A percentile compares a stretch with the other conserved stretches of the same genome.
Evolutionary conservation across 2,329 filamentous ascomycete genomes (phyloP).

Genomic region (Stemphylium beticola): DNA sequence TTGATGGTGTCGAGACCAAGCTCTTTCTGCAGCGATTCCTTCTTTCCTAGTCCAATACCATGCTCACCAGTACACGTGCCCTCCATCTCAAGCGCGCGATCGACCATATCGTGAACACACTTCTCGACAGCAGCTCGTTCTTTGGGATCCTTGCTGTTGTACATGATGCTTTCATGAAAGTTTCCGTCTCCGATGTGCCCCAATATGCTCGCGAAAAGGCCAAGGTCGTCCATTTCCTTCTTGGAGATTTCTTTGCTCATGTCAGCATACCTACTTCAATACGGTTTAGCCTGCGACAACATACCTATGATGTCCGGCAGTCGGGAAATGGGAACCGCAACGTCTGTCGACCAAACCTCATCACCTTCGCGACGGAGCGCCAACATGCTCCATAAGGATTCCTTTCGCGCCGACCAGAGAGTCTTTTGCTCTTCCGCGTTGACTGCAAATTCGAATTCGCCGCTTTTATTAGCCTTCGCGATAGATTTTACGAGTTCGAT

Average conservation of each 20-base stretch:
- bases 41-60: conserved; percentile 85
- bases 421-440: conserved; percentile 61
- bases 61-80: conserved; percentile 92
- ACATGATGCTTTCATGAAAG: conserved; percentile 93
- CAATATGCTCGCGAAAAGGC: conserved; percentile 84
- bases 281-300: conserved; percentile 1
- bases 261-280: conserved; percentile 15
- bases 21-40: conserved; percentile 77
- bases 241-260: conserved; percentile 74
- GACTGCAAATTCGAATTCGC: conserved; percentile 63
- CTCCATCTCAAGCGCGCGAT: conserved; percentile 90
- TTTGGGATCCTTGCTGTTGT: conserved; percentile 71
- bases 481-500: conserved; percentile 72
- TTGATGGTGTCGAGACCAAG: conserved; percentile 79
- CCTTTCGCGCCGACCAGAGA: conserved; percentile 67
- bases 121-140: conserved; percentile 78
- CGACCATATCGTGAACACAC: conserved; percentile 88
- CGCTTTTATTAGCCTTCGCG: conserved; percentile 64
- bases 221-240: conserved; percentile 84
- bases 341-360: conserved; percentile 68
- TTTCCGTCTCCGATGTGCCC: conserved; percentile 94
- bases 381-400: conserved; percentile 67
- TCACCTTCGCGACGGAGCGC: conserved; percentile 61
- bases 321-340: conserved; percentile 66
- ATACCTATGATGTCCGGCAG: conserved; percentile 67